phyloP scores from a whole-genome alignment of 805 yeast species.

The Gaillardinia entomophila region DNA sequence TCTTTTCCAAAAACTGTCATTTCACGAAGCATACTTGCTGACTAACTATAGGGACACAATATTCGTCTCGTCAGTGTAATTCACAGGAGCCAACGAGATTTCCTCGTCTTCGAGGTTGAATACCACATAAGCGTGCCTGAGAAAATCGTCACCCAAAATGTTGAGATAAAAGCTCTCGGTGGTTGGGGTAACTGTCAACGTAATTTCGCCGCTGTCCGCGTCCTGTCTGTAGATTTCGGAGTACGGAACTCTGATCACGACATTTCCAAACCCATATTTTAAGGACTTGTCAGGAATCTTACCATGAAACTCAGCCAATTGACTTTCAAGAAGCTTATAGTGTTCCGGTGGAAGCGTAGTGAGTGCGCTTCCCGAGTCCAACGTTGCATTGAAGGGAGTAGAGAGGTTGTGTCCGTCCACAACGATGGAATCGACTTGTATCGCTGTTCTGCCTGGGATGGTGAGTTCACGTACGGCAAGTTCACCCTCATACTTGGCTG shows the following conservation, averaged over 20 bases:
- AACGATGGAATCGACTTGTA: constrained; percentile 1
- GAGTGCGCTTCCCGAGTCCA: constrained; percentile 6
- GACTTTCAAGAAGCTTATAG: constrained; percentile 1
- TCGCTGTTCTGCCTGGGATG: constrained; percentile 1
- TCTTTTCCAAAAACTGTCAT: no score
- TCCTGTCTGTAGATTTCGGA: constrained; percentile 1
- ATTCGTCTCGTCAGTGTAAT: constrained; percentile 7
- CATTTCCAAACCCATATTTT: constrained; percentile 3
- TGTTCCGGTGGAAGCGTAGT: constrained; percentile 2
- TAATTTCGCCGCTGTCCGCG: no score
- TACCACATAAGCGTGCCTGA: constrained; percentile 19
- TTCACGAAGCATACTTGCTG: no score
- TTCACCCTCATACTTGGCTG: constrained; percentile 6
- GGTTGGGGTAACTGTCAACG: no score
- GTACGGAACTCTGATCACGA: constrained; percentile 3
- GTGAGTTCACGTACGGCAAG: neutral
- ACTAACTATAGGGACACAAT: no score
- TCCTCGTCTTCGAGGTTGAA: constrained; percentile 19
- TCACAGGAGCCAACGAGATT: constrained; percentile 19
- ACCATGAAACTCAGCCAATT: neutral
- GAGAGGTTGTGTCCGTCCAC: neutral
- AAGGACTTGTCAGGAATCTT: constrained; percentile 4
- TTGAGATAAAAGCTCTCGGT: no score
- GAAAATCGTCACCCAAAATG: constrained; percentile 21
- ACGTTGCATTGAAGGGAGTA: constrained; percentile 1